Percentiles rank a stretch among this genome's conserved stretches.
These are phyloP conservation scores for Pyricularia sp. DNA, from an alignment of 2,329 filamentous ascomycete species.

Conservation along the genomic window DNA sequence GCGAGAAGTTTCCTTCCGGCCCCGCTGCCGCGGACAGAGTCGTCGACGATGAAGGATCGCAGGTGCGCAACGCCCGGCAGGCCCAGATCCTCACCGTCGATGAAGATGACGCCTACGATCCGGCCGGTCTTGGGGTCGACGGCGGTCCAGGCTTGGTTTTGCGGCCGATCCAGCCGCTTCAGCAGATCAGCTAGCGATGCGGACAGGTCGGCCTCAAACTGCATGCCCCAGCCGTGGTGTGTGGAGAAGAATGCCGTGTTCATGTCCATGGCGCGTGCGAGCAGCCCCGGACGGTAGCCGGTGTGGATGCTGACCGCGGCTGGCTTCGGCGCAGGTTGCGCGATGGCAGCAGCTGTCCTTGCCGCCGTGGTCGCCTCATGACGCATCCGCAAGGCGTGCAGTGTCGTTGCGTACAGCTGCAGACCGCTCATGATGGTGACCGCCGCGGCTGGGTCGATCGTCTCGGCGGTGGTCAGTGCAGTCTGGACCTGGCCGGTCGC, in stretches of 20 bases:
- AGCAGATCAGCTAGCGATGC: constrained; percentile 10
- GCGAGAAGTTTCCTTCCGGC: constrained; percentile 14
- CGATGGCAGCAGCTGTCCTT: background rate
- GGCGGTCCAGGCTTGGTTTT: constrained; percentile 16
- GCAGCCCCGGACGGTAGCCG: constrained; percentile 16
- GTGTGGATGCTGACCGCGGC: constrained; percentile 9
- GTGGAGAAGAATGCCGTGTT: constrained; percentile 14
- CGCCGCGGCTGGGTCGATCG: constrained; percentile 4
- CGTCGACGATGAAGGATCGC: constrained; percentile 17
- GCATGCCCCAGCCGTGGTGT: constrained; percentile 10
- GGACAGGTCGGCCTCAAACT: constrained; percentile 14
- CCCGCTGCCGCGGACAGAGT: constrained; percentile 11
- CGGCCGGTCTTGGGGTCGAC: constrained; percentile 9
- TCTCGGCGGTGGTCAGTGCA: background rate
- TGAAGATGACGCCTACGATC: constrained; percentile 15
- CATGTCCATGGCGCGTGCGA: constrained; percentile 16
- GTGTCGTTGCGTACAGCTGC: constrained; percentile 8
- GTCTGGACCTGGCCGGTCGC: background rate
- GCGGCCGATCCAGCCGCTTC: constrained; percentile 10
- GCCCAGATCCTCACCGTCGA: constrained; percentile 14
- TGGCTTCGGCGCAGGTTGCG: background rate
- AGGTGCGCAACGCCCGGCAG: constrained; percentile 11
- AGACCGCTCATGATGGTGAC: constrained; percentile 9
- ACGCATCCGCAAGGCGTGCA: constrained; percentile 5
- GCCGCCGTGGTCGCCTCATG: background rate